phyloP scores from a whole-genome alignment of 768 basidiomycete species.

The Rhizopogon vinicolor region DNA sequence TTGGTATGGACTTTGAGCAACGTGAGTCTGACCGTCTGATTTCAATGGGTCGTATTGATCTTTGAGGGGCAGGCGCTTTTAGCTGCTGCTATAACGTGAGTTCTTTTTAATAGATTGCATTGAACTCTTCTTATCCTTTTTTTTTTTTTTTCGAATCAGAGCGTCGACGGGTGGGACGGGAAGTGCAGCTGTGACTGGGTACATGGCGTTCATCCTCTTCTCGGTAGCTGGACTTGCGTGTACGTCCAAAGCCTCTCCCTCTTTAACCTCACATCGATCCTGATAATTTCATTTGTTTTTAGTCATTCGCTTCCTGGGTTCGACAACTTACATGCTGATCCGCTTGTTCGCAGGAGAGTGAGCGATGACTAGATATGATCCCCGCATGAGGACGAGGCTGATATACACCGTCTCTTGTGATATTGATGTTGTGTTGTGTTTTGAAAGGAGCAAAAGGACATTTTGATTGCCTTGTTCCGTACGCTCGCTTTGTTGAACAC shows the following conservation, averaged over 20 bases:
- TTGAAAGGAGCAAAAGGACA: no score
- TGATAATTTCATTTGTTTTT: not conserved
- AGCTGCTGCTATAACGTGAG: constrained; percentile 71
- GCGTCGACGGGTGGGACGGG: constrained; percentile 44
- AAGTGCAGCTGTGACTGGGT: constrained; percentile 64
- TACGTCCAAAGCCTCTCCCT: constrained; percentile 37
- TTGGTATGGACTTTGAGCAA: constrained; percentile 89
- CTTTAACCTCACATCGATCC: not conserved
- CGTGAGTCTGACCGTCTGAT: constrained; percentile 35
- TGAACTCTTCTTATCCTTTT: not conserved
- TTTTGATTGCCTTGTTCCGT: no score
- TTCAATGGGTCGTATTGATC: not conserved
- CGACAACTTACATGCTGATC: constrained; percentile 76
- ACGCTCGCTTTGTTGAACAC: no score
- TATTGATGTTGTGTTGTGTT: no score
- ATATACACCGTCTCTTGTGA: no score
- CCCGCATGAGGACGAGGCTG: not conserved
- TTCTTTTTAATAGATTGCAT: constrained; percentile 6
- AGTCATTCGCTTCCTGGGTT: constrained; percentile 87
- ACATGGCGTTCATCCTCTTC: constrained; percentile 86
- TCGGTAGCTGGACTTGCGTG: constrained; percentile 85
- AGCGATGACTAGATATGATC: not conserved
- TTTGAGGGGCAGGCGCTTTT: constrained; percentile 48
- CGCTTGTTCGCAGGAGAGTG: constrained; percentile 90
- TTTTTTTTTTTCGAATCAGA: constrained; percentile 1